phyloP scores from a whole-genome alignment of 2,329 filamentous ascomycete species.

The Graphilbum fragrans region DNA sequence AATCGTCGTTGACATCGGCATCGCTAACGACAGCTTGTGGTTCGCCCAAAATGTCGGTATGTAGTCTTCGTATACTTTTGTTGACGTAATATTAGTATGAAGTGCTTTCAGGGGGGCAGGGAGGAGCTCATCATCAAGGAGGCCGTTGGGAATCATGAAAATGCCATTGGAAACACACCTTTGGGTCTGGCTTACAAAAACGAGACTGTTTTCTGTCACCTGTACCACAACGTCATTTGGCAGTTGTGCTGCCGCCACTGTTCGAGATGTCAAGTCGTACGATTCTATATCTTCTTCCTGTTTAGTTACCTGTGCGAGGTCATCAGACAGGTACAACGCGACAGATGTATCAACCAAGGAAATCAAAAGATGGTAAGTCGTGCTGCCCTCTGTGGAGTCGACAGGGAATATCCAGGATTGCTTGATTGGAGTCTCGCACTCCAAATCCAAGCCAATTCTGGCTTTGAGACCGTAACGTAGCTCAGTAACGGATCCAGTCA shows the following conservation, averaged over 20 bases:
- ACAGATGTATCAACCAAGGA: constrained; percentile 36
- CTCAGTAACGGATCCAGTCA: constrained; percentile 53
- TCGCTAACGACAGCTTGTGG: constrained; percentile 20
- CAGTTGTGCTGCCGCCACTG: constrained; percentile 31
- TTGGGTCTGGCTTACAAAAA: constrained; percentile 22
- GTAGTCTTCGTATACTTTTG: constrained; percentile 2
- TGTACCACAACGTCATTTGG: constrained; percentile 32
- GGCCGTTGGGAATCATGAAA: no score
- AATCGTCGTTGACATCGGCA: constrained; percentile 25
- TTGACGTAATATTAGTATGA: no score
- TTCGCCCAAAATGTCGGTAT: constrained; percentile 3
- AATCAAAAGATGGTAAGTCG: constrained; percentile 29
- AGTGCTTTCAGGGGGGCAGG: no score
- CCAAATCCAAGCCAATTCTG: constrained; percentile 46
- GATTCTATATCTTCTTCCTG: constrained; percentile 25
- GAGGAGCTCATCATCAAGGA: no score
- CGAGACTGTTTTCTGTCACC: constrained; percentile 36
- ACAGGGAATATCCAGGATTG: constrained; percentile 39
- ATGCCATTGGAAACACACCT: constrained; percentile 12
- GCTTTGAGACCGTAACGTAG: constrained; percentile 59
- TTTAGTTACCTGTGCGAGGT: constrained; percentile 33
- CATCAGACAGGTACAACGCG: constrained; percentile 33
- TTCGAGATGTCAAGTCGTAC: constrained; percentile 41
- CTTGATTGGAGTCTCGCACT: constrained; percentile 34
- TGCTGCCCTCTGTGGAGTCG: constrained; percentile 9